Evolutionary conservation across 1,139 yeast genomes (phyloP).

Genomic region (Kurtzmaniella quercitrusa): DNA sequence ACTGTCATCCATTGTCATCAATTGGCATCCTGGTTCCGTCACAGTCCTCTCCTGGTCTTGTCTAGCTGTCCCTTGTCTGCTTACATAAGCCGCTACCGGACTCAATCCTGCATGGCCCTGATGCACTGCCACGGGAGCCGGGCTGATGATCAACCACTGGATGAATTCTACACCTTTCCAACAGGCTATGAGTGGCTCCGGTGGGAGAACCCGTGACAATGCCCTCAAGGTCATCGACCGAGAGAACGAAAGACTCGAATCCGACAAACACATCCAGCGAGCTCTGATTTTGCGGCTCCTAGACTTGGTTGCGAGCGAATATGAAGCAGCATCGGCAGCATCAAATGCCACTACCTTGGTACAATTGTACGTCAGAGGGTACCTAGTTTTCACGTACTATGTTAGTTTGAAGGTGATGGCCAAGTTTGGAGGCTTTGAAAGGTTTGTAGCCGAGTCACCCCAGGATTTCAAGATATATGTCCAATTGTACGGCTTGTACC

Average conservation of each 20-base stretch:
- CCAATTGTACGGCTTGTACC: conserved; percentile 40
- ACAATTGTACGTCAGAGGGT: conserved; percentile 33
- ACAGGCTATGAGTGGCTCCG: neutral
- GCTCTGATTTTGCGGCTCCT: conserved; percentile 42
- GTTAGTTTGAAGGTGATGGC: conserved; percentile 41
- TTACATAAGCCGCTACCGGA: neutral
- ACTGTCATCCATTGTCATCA: too few species aligned
- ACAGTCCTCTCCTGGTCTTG: too few species aligned
- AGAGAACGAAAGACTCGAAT: conserved; percentile 36
- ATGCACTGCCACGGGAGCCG: neutral
- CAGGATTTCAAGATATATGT: conserved; percentile 42
- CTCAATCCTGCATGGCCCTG: neutral
- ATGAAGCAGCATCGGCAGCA: conserved; percentile 25
- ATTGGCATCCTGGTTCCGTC: too few species aligned
- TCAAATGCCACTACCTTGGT: conserved; percentile 16
- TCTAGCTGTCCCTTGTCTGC: neutral
- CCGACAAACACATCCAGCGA: conserved; percentile 24
- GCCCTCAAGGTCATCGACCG: conserved; percentile 4
- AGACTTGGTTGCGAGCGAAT: conserved; percentile 39
- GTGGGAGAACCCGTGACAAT: conserved; percentile 1
- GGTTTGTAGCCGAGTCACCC: conserved; percentile 34
- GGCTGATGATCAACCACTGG: neutral
- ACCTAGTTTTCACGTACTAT: conserved; percentile 40
- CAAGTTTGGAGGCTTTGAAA: conserved; percentile 42
- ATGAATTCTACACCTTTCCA: neutral